These are phyloP conservation scores for Calonectria pteridis DNA, from an alignment of 2,329 filamentous ascomycete genomes.

Conservation along the genomic window DNA sequence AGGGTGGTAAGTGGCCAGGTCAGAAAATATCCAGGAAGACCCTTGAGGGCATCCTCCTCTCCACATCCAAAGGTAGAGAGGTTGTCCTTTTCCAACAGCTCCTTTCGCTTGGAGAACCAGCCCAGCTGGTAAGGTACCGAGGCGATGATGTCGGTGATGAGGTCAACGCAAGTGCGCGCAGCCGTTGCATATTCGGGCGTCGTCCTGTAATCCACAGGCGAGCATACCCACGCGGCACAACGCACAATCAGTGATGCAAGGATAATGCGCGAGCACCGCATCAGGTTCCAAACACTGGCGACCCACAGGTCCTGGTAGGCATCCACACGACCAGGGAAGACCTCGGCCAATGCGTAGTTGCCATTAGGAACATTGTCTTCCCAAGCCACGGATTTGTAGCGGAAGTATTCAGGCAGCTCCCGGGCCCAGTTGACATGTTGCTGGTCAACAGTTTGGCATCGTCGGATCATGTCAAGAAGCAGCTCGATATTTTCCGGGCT, in stretches of 20 bases:
- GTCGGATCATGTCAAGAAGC: slow-evolving; percentile 64
- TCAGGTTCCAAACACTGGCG: slow-evolving; percentile 69
- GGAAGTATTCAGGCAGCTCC: slow-evolving; percentile 63
- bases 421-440: slow-evolving; percentile 66
- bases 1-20: slow-evolving; percentile 70
- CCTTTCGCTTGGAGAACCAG: slow-evolving; percentile 64
- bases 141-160: slow-evolving; percentile 70
- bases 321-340: slow-evolving; percentile 72
- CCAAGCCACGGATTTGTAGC: slow-evolving; percentile 67
- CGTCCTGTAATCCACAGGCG: slow-evolving; percentile 72
- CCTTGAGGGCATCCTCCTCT: slow-evolving; percentile 63
- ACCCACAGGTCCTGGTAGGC: slow-evolving; percentile 71
- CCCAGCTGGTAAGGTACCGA: slow-evolving; percentile 73
- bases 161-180: slow-evolving; percentile 62
- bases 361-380: slow-evolving; percentile 65
- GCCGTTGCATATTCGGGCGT: slow-evolving; percentile 72
- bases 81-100: slow-evolving; percentile 55
- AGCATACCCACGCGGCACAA: slow-evolving; percentile 71
- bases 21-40: slow-evolving; percentile 69
- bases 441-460: slow-evolving; percentile 64
- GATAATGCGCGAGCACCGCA: slow-evolving; percentile 65
- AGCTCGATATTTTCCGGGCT: slow-evolving; percentile 63
- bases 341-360: slow-evolving; percentile 66
- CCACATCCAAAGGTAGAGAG: slow-evolving; percentile 63
- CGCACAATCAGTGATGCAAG: slow-evolving; percentile 68